Percentiles rank a stretch among this genome's conserved stretches.
Evolutionary conservation across 768 basidiomycete genomes (phyloP).

Genomic region (Suillus sp.): DNA sequence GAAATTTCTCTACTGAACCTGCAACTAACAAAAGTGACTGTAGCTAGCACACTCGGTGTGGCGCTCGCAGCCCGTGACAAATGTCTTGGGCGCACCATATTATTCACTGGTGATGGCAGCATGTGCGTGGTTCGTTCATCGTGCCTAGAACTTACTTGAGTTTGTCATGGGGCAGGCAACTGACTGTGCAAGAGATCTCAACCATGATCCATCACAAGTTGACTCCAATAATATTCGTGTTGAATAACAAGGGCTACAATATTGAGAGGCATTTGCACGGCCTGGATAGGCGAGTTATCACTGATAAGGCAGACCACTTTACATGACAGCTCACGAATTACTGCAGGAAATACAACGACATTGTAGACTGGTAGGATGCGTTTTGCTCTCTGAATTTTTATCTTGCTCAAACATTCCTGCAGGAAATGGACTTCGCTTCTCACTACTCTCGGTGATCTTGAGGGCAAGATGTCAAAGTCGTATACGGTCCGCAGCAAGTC

Average conservation of each 20-base stretch:
- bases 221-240: conserved; percentile 81
- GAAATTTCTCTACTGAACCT: not conserved
- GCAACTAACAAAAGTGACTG: not conserved
- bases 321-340: conserved; percentile 8
- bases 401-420: conserved; percentile 3
- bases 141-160: conserved; percentile 11
- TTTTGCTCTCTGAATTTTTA: not conserved
- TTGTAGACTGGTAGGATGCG: conserved; percentile 61
- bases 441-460: conserved; percentile 55
- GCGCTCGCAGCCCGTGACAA: conserved; percentile 76
- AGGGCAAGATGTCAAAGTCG: conserved; percentile 52
- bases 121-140: conserved; percentile 46
- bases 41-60: conserved; percentile 71
- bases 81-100: conserved; percentile 64
- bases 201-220: conserved; percentile 76
- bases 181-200: conserved; percentile 81
- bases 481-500: conserved; percentile 67
- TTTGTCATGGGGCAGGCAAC: conserved; percentile 48
- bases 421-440: conserved; percentile 70
- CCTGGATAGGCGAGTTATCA: conserved; percentile 44
- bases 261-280: conserved; percentile 84
- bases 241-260: conserved; percentile 84
- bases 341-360: conserved; percentile 63
- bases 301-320: not conserved
- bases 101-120: conserved; percentile 87